Percentiles rank a stretch among this genome's conserved stretches.
Evolutionary conservation across 345 rosid species (phyloP).

Genomic region (Citrus trifoliata): DNA sequence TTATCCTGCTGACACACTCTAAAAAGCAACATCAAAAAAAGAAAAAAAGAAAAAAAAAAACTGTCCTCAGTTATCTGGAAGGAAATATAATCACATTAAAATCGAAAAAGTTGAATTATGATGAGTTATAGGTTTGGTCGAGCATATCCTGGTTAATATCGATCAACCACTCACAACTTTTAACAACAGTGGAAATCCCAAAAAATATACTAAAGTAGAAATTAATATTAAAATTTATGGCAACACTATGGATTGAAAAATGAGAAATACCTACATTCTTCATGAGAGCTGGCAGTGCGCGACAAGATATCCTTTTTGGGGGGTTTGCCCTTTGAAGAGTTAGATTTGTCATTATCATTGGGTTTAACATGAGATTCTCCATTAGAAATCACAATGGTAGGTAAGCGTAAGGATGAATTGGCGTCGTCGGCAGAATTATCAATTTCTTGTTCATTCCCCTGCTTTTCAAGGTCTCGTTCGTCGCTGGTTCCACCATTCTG

Average conservation of each 20-base stretch:
- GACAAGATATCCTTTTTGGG: conserved; percentile 49
- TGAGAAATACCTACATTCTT: conserved; percentile 65
- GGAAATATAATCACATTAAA: not conserved
- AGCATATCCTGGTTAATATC: not conserved
- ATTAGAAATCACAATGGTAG: conserved; percentile 46
- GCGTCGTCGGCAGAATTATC: conserved; percentile 13
- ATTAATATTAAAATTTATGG: no score
- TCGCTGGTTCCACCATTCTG: conserved; percentile 29
- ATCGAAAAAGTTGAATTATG: not conserved
- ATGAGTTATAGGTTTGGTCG: not conserved
- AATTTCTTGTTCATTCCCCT: conserved; percentile 28
- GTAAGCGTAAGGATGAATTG: conserved; percentile 9
- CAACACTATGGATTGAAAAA: no score
- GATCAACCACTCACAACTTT: not conserved
- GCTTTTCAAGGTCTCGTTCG: conserved; percentile 49
- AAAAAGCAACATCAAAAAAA: conserved; percentile 14
- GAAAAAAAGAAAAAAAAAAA: not conserved
- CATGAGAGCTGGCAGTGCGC: conserved; percentile 54
- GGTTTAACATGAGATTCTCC: conserved; percentile 38
- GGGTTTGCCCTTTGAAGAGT: conserved; percentile 26
- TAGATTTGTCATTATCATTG: conserved; percentile 11
- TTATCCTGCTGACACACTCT: conserved; percentile 90
- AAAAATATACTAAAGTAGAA: no score
- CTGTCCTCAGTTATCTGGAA: not conserved
- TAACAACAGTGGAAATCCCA: no score